Base-by-base conservation (phyloP, 1,284 basidiomycete genomes). In the Trichosporon faecale region DNA sequence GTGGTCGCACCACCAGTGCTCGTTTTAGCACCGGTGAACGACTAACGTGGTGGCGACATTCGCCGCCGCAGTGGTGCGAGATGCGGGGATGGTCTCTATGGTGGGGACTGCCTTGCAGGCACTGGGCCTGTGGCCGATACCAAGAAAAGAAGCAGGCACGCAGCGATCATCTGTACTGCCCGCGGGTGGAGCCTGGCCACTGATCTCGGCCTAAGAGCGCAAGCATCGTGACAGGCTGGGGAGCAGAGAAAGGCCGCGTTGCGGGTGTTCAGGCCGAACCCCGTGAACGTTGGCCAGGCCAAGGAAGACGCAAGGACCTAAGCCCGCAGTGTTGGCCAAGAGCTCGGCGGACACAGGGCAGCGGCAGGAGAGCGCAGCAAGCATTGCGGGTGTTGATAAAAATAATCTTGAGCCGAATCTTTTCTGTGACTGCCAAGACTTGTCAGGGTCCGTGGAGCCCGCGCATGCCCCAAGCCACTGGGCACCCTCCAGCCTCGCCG, bases 361-460 rank as follows among this genome's bases (percentile, higher is more conserved):
- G 16, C 5, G 40, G 40, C 40, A 8, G 0, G 18, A 18, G 40
- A 44, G 40, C 40, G 40, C 40, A 44, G 40, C 40, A 44, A 44
- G 40, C 40, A 44, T 44, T 44, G 33, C 7, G 33, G 52, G 49
- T 9, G 21, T 25, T 31, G 57, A 61, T 61, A 61, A 61, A 61
- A 61, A 61, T 61, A 61, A 61, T 61, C 57, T n/a, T 31, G 27
- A 61, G 57, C 29, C 57, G 57, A 18, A 61, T 61, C 57, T 61
- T 29, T 31, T 31, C 57, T 31, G 8, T 29, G 29, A 31, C 27
- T 31, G 57, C 57, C 57, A 61, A 61, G 57, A 61, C 57, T 31
- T 31, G 49, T 23, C 49, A 52, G 49, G 49, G 49, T 29, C 57
- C 27, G 27, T 31, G 27, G 57, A 29, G 57, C 57, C 57, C 57